Base-by-base conservation (phyloP, 306 rosid species). In the Cicer judaicum region DNA sequence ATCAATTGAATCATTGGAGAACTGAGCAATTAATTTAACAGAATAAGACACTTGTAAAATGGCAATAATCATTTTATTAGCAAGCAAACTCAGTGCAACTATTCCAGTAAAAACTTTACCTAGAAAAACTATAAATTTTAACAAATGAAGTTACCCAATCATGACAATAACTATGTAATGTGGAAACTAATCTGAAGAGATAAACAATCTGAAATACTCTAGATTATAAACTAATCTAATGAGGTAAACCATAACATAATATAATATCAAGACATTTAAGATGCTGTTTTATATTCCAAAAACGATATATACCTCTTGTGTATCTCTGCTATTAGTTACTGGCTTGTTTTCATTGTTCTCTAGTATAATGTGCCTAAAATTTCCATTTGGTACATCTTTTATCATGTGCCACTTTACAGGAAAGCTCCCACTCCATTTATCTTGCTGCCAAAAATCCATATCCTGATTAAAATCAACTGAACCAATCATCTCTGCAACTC, bases 361-460 rank as follows among this genome's bases (percentile, higher is more conserved):
- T 56, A 93, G 83, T 66, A 93, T 80, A 42, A 93, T 89, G 86
- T 93, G 98, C 77, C 97, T 85, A 77, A 91, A 90, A 81, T 86
- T 85, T 81, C 82, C 65, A 83, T 91, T 93, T 12, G 96, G 84
- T 34, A 91, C 92, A 76, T 93, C 97, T 86, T 93, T 93, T 69
- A 93, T 76, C 39, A 91, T 72, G 82, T 91, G 98, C 98, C 98
- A 93, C 86, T 87, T 88, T 7, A 93, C 94, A 85, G 94, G 90
- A 81, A 93, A 93, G 89, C 92, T 89, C 42, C 98, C 98, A 83
- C 86, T 89, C 98, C 98, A 93, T 84, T 93, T 93, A 81, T 91
- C 97, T 80, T 93, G 98, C 88, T 93, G 98, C 97, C 98, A 93
- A 70, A 93, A 93, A 85, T 89, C 96, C 98, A 93, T 88, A 78